Evolutionary conservation across 805 yeast genomes (phyloP).

Genomic region (Candida nitratophila): DNA sequence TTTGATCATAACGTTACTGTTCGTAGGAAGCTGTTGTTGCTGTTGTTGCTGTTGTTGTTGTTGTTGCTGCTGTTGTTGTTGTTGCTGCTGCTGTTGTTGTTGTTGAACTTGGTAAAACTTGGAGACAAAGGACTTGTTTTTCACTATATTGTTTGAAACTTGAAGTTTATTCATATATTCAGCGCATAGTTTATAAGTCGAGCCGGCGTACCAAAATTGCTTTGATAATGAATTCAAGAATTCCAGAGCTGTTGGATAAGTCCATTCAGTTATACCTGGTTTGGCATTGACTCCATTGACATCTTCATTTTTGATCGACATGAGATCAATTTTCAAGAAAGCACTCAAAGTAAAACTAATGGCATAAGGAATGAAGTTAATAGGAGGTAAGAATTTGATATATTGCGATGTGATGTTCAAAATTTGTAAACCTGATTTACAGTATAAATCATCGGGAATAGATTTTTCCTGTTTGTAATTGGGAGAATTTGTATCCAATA

Average conservation of each 20-base stretch:
- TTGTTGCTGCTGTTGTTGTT: not conserved
- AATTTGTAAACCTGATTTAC: conserved; percentile 12
- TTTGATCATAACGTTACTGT: not conserved
- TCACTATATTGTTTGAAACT: not conserved
- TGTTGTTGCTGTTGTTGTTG: not conserved
- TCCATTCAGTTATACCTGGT: conserved; percentile 8
- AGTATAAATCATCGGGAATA: conserved; percentile 12
- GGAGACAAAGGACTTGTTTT: not conserved
- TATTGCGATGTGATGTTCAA: conserved; percentile 12
- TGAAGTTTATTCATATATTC: conserved; percentile 9
- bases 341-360: conserved; percentile 11
- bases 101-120: not conserved
- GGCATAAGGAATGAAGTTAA: conserved; percentile 13
- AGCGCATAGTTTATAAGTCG: conserved; percentile 10
- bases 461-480: conserved; percentile 9
- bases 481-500: conserved; percentile 6
- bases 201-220: conserved; percentile 13
- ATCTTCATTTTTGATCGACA: conserved; percentile 10
- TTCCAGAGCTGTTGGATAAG: conserved; percentile 5
- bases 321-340: conserved; percentile 11
- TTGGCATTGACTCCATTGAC: conserved; percentile 8
- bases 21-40: too few species aligned
- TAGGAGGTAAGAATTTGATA: conserved; percentile 9
- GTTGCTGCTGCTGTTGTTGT: not conserved
- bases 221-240: conserved; percentile 5